Conservation (phyloP, 352 stramenopile species). For the Phytopythium mirpurense region DNA sequence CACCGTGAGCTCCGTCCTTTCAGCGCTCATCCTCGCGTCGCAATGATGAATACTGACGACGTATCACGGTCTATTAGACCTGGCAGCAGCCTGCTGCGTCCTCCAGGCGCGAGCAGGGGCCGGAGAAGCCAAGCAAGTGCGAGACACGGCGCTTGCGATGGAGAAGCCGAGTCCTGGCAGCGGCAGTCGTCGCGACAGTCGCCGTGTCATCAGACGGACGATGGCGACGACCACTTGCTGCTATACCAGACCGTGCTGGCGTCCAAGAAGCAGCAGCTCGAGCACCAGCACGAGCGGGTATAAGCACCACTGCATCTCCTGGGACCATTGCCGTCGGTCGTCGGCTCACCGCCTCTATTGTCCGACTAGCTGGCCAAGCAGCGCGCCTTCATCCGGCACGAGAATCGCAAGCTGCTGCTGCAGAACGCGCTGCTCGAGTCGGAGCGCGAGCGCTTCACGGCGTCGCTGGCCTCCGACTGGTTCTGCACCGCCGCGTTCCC, state of each 20-base stretch:
- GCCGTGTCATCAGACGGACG: background rate
- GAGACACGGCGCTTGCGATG: background rate
- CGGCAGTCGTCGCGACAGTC: background rate
- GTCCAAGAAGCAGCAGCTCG: conserved; percentile 61
- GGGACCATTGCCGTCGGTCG: background rate
- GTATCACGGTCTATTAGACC: background rate
- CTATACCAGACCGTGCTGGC: conserved; percentile 64
- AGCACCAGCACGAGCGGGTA: conserved; percentile 57
- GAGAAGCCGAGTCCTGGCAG: background rate
- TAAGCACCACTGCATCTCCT: background rate
- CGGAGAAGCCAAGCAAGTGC: background rate
- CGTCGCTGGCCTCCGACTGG: conserved; percentile 66
- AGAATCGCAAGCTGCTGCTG: conserved; percentile 71
- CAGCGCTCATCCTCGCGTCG: background rate
- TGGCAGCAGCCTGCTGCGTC: background rate
- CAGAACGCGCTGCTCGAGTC: conserved; percentile 69
- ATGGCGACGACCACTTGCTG: conserved; percentile 61
- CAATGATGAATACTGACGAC: background rate
- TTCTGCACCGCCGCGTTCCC: conserved; percentile 61
- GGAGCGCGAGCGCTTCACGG: conserved; percentile 68
- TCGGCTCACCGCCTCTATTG: background rate
- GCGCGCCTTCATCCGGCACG: conserved; percentile 71
- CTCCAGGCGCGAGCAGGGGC: background rate
- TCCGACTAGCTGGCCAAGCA: conserved; percentile 52
- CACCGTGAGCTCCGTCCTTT: background rate